Conservation (phyloP, 345 rosid genomes). For the Psidium guajava region DNA sequence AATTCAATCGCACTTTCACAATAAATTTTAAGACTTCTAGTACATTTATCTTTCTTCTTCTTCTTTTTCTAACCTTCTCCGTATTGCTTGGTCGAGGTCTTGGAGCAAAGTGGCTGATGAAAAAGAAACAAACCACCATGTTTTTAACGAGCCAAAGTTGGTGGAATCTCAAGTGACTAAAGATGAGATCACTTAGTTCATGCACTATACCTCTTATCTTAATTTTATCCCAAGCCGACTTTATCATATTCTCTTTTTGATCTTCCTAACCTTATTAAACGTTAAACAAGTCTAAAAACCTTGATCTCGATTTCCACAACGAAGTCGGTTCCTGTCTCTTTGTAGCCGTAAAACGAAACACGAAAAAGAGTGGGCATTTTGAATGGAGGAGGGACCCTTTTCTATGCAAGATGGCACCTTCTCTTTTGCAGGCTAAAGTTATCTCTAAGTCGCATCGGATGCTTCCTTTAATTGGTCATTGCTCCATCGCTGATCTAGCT, state of each 20-base stretch:
- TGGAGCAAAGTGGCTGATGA: not conserved
- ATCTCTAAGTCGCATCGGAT: not conserved
- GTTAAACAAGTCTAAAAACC: not conserved
- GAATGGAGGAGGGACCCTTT: not conserved
- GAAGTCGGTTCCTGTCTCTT: not conserved
- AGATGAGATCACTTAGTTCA: not conserved
- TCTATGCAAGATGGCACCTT: not conserved
- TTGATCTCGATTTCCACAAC: not conserved
- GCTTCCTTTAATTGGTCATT: not conserved
- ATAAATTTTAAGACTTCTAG: accelerated
- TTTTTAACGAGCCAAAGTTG: not conserved
- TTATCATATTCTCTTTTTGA: not conserved
- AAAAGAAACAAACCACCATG: not conserved
- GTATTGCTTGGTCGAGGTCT: not conserved
- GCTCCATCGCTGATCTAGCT: not conserved
- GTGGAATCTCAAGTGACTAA: not conserved
- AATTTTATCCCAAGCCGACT: not conserved
- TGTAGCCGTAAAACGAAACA: not conserved
- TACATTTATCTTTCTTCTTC: accelerated
- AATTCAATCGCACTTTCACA: accelerated
- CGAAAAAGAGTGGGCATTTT: not conserved
- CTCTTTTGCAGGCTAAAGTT: not conserved
- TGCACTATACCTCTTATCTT: not conserved
- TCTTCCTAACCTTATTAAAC: not conserved
- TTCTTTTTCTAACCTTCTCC: not conserved